A percentile compares a stretch with the other conserved stretches of the same genome.
Evolutionary conservation across 306 rosid species (phyloP).

Genomic region (Lagenaria siceraria): DNA sequence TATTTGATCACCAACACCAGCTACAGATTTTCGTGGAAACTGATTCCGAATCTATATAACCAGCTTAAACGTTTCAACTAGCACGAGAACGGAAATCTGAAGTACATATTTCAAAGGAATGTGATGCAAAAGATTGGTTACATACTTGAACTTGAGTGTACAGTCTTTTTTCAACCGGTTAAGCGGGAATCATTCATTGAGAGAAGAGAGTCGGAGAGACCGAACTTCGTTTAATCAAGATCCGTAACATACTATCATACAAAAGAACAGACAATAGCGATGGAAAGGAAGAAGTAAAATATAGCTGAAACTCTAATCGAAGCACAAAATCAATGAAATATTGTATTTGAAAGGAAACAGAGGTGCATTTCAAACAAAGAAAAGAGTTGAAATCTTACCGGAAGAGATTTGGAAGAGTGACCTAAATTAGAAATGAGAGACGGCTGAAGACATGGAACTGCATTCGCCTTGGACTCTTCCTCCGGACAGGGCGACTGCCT

Average conservation of each 20-base stretch:
- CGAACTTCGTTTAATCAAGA: not conserved
- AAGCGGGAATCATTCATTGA: no score
- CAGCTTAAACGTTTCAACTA: not conserved
- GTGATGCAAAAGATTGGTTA: not conserved
- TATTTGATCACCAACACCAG: not conserved
- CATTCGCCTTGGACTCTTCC: not conserved
- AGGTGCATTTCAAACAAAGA: not conserved
- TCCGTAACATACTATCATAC: not conserved
- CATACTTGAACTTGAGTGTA: not conserved
- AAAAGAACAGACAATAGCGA: not conserved
- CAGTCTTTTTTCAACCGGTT: no score
- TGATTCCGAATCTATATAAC: not conserved
- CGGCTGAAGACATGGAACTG: not conserved
- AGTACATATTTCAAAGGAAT: no score
- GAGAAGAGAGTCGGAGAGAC: no score
- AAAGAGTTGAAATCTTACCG: not conserved
- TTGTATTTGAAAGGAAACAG: not conserved
- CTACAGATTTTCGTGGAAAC: not conserved
- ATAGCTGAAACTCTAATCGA: not conserved
- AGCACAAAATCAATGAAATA: not conserved
- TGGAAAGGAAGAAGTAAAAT: not conserved
- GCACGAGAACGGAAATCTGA: not conserved
- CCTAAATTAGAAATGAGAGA: not conserved
- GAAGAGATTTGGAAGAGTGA: not conserved
- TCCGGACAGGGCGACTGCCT: not conserved